Evolutionary conservation across 2,329 filamentous ascomycete genomes (phyloP), one percentile per base, ranked within the genome.

Genomic region (Ascochyta rabiei): DNA sequence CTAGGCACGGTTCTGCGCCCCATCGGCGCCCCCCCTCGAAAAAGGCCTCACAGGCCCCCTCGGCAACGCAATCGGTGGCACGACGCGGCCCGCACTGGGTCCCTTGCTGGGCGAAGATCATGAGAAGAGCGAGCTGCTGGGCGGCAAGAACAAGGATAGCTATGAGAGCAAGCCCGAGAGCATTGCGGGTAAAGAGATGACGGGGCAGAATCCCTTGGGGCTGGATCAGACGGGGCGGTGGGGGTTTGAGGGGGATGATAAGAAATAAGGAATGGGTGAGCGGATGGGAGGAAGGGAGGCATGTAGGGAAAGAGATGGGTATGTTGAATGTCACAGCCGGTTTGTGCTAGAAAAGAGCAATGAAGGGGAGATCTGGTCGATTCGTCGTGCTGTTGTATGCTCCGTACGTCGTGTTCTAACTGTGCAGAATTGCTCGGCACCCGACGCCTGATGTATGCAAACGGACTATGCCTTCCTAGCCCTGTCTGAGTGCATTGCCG

Each of bases 61-160:
- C 5, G 71, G 70, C 57, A 64, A 67, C 42, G 71, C 68, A 4
- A 38, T 77, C 2, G 75, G 75, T 57, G 72, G 72, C 50, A 57
- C 67, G 19, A 76, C 75, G 7, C 70, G 71, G 7, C 66, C 70
- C 3, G 72, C 69, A 1, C 63, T 76, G 7, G 74, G 69, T 2
- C 75, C 75, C 0, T 37, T 75, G 13, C 30, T 71, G 28, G 75
- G 75, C 41, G 59, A 64, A 16, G 61, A 76, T 23, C 62, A 73
- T 5, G 74, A 77, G 62, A 62, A 63, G 21, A 65, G 61, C 13
- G 74, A 77, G 59, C 30, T 75, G 18, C 28, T 77, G 16, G 75
- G 75, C 37, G 75, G 75, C 1, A 63, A 75, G 35, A 77, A 77
- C 60, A 73, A 72, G 49, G 75, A 77, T 59, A 70, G 64, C 38